A percentile compares a stretch with the other conserved stretches of the same genome.
Conservation (phyloP, 2,329 filamentous ascomycete species). For the Paracorniculantispora psalliotae region DNA sequence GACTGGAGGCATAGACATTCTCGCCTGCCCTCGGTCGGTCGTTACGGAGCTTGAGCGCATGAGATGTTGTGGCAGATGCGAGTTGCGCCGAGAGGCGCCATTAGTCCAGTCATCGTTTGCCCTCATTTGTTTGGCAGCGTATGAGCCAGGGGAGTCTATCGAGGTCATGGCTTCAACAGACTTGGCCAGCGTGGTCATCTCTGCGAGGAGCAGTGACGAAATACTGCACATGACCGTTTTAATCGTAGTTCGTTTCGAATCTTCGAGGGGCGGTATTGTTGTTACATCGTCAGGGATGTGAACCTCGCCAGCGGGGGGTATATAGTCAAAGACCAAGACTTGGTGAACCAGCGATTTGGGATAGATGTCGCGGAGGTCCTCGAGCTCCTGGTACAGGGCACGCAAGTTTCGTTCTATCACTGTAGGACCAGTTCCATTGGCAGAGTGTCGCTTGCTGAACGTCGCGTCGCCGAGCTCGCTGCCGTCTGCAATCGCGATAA, state of each 20-base stretch:
- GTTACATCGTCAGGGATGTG: constrained; percentile 63
- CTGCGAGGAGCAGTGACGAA: constrained; percentile 66
- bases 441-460: constrained; percentile 51
- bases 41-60: constrained; percentile 52
- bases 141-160: constrained; percentile 69
- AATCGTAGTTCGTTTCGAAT: constrained; percentile 72
- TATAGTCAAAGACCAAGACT: constrained; percentile 74
- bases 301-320: constrained; percentile 42
- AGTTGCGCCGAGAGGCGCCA: constrained; percentile 45
- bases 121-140: constrained; percentile 37
- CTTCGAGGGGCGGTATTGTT: constrained; percentile 62
- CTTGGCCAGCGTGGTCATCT: constrained; percentile 69
- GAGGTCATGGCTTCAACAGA: constrained; percentile 67
- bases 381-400: constrained; percentile 61
- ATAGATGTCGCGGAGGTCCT: constrained; percentile 66
- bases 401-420: constrained; percentile 53
- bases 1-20: constrained; percentile 79
- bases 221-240: constrained; percentile 78
- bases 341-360: constrained; percentile 73
- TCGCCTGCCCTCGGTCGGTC: constrained; percentile 57
- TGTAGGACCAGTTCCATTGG: constrained; percentile 45
- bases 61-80: constrained; percentile 40
- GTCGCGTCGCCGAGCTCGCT: constrained; percentile 55
- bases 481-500: constrained; percentile 83
- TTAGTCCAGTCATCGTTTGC: constrained; percentile 37